Evolutionary conservation across 2,329 filamentous ascomycete species (phyloP).

Genomic region (Colletotrichum shisoi): DNA sequence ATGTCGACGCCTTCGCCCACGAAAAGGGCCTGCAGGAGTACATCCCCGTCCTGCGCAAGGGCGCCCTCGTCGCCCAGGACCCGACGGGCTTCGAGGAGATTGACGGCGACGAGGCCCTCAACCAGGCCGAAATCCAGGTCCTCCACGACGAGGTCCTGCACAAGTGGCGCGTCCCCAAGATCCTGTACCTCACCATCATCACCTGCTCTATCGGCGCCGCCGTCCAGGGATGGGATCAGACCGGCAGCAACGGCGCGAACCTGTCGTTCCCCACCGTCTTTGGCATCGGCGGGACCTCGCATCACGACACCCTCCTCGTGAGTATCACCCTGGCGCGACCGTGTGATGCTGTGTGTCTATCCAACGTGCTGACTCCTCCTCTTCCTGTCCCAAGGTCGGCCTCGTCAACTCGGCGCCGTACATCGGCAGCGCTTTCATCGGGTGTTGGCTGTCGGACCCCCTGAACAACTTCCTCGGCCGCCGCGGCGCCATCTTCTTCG

Average conservation of each 20-base stretch:
- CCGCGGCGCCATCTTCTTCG: slow-evolving; percentile 72
- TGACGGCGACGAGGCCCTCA: slow-evolving; percentile 49
- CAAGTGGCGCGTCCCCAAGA: slow-evolving; percentile 59
- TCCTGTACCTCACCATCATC: slow-evolving; percentile 59
- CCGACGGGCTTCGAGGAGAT: slow-evolving; percentile 60
- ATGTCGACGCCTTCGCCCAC: slow-evolving; percentile 63
- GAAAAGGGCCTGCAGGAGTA: slow-evolving; percentile 57
- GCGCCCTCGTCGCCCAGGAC: slow-evolving; percentile 60
- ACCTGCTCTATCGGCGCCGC: slow-evolving; percentile 63
- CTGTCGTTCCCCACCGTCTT: slow-evolving; percentile 55
- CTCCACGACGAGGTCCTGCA: slow-evolving; percentile 56
- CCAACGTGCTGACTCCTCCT: slow-evolving; percentile 51
- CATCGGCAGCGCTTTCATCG: slow-evolving; percentile 59
- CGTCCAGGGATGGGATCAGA: slow-evolving; percentile 62
- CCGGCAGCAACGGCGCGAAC: slow-evolving; percentile 59
- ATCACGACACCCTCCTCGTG: slow-evolving; percentile 56
- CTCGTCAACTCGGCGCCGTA: slow-evolving; percentile 62
- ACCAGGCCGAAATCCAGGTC: slow-evolving; percentile 52
- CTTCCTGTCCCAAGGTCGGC: slow-evolving; percentile 68
- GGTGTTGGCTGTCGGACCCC: slow-evolving; percentile 77
- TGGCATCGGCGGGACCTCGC: slow-evolving; percentile 56
- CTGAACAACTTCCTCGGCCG: slow-evolving; percentile 70
- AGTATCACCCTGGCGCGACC: background rate
- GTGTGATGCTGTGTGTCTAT: background rate
- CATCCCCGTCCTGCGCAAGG: slow-evolving; percentile 59